Percentiles rank a stretch among this genome's conserved stretches.
These are phyloP conservation scores for Rhizopogon vinicolor DNA, from an alignment of 768 basidiomycete species.

Conservation along the genomic window DNA sequence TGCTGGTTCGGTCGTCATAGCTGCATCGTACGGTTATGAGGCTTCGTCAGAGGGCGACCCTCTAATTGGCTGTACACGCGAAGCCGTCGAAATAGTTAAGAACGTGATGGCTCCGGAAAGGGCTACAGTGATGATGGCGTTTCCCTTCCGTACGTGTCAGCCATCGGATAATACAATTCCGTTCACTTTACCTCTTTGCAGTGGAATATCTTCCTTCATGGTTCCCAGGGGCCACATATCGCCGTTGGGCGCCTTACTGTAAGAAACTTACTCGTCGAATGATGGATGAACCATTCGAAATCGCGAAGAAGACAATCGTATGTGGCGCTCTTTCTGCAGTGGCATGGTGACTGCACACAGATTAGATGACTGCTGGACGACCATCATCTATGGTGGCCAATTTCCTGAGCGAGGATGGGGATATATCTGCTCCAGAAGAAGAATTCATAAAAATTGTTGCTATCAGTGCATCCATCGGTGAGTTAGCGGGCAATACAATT, in stretches of 20 bases:
- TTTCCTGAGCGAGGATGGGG: not conserved
- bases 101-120: not conserved
- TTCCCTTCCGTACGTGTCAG: constrained; percentile 4
- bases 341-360: not conserved
- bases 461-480: not conserved
- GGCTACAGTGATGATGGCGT: constrained; percentile 2
- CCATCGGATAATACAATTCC: too few relatives aligned
- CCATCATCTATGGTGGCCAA: not conserved
- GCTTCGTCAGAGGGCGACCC: not conserved
- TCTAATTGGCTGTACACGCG: not conserved
- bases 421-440: not conserved
- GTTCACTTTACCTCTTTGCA: not conserved
- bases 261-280: not conserved
- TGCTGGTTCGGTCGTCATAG: constrained; percentile 21
- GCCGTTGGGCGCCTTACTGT: not conserved
- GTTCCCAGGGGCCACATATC: constrained; percentile 6
- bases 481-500: not conserved
- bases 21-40: constrained; percentile 5
- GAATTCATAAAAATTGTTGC: not conserved
- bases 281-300: constrained; percentile 18
- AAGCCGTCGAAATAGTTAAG: not conserved
- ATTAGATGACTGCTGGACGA: not conserved
- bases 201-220: constrained; percentile 8
- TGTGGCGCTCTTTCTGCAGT: not conserved
- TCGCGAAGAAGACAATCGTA: constrained; percentile 23